Conservation (phyloP, 1,284 basidiomycete species). For the Flammula alnicola region DNA sequence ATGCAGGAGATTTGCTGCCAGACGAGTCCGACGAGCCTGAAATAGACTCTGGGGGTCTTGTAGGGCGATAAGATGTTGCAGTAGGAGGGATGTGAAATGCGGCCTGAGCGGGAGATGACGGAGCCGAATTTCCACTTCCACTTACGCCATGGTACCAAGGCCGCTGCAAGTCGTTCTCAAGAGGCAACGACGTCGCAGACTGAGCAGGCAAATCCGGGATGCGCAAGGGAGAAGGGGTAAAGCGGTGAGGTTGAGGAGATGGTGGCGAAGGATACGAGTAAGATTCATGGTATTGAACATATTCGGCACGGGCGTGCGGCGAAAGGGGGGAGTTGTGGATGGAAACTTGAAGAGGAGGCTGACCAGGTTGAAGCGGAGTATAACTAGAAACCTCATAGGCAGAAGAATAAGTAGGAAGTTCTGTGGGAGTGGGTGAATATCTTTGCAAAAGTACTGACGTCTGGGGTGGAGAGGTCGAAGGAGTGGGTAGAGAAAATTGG, state of each 20-base stretch:
- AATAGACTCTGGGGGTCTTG: slow-evolving; percentile 17
- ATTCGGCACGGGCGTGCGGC: slow-evolving; percentile 6
- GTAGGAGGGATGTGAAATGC: slow-evolving; percentile 2
- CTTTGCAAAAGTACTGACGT: slow-evolving; percentile 13
- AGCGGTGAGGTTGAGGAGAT: slow-evolving; percentile 8
- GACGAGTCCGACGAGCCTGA: slow-evolving; percentile 28
- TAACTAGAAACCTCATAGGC: slow-evolving; percentile 9
- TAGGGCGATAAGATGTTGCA: no score
- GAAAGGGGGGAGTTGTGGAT: slow-evolving; percentile 13
- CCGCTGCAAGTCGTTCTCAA: slow-evolving; percentile 2
- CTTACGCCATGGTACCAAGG: slow-evolving; percentile 4
- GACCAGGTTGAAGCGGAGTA: neutral
- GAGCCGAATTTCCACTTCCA: slow-evolving; percentile 1
- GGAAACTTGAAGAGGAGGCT: slow-evolving; percentile 15
- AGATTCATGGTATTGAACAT: slow-evolving; percentile 6
- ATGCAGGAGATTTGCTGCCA: slow-evolving; percentile 2
- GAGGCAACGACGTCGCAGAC: neutral
- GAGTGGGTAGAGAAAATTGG: slow-evolving; percentile 8
- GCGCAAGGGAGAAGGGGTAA: slow-evolving; percentile 14
- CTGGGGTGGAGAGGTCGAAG: slow-evolving; percentile 14
- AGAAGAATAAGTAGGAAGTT: slow-evolving; percentile 21
- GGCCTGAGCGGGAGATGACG: slow-evolving; percentile 7
- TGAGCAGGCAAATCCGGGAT: slow-evolving; percentile 2
- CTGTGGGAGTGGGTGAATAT: slow-evolving; percentile 20
- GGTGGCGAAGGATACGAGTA: slow-evolving; percentile 16